Evolutionary conservation across 2,329 filamentous ascomycete species (phyloP).

Genomic region (Sarocladiaceae sp.): DNA sequence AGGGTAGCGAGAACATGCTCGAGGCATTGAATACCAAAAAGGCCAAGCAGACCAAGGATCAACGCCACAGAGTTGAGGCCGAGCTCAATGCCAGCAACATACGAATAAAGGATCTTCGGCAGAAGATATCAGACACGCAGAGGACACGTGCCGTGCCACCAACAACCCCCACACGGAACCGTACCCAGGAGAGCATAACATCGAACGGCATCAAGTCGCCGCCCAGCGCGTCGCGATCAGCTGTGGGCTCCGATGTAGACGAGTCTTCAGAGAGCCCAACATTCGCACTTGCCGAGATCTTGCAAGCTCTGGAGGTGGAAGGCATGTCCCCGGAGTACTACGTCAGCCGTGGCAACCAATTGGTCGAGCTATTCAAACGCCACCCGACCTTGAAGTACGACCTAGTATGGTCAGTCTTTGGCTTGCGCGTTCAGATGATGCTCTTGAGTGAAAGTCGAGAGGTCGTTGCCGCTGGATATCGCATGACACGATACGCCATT

Average conservation of each 20-base stretch:
- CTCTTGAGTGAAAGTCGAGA: conserved; percentile 92
- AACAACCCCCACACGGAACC: conserved; percentile 48
- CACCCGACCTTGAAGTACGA: conserved; percentile 95
- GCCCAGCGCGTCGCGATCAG: conserved; percentile 50
- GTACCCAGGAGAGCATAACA: conserved; percentile 42
- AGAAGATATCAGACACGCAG: conserved; percentile 57
- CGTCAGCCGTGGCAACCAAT: conserved; percentile 82
- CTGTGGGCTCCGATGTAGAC: conserved; percentile 59
- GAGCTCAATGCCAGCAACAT: conserved; percentile 87
- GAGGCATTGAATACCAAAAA: conserved; percentile 94
- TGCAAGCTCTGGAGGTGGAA: conserved; percentile 84
- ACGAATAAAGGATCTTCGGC: conserved; percentile 57
- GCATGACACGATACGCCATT: conserved; percentile 90
- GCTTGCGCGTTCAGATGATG: conserved; percentile 90
- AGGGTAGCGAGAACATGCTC: conserved; percentile 94
- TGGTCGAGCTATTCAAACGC: conserved; percentile 95
- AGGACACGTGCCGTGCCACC: conserved; percentile 41
- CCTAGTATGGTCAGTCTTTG: conserved; percentile 92
- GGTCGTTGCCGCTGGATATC: conserved; percentile 90
- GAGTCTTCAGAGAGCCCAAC: conserved; percentile 81
- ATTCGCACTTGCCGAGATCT: conserved; percentile 81
- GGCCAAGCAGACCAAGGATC: conserved; percentile 89
- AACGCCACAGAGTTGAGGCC: conserved; percentile 73
- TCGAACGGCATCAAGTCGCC: conserved; percentile 52
- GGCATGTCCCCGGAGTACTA: conserved; percentile 93